These are phyloP conservation scores for Aspergillus nanangensis DNA, from an alignment of 495 filamentous ascomycete species.

Conservation along the genomic window DNA sequence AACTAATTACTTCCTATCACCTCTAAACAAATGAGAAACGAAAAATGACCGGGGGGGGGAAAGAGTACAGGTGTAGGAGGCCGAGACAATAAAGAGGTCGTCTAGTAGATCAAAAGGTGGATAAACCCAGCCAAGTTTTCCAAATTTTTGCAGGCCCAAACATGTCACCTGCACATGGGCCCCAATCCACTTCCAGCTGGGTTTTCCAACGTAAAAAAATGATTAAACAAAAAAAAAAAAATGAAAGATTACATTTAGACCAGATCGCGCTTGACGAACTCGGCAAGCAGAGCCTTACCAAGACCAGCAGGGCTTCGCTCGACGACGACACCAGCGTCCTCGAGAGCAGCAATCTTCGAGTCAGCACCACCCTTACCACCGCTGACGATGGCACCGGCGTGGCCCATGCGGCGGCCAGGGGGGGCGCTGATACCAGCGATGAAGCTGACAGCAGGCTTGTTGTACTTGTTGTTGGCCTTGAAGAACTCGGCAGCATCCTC, in stretches of 20 bases:
- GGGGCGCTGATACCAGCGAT: constrained; percentile 98
- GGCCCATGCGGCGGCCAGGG: constrained; percentile 94
- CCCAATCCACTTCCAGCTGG: not conserved
- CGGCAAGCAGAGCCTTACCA: constrained; percentile 85
- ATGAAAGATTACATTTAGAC: constrained; percentile 54
- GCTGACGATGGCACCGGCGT: constrained; percentile 95
- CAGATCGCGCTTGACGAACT: constrained; percentile 95
- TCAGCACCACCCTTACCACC: constrained; percentile 97
- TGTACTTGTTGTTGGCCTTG: constrained; percentile 79
- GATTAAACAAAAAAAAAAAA: constrained; percentile 1
- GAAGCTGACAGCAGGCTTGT: constrained; percentile 97
- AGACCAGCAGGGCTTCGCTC: constrained; percentile 90
- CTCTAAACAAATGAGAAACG: constrained; percentile 21
- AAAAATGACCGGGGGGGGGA: constrained; percentile 2
- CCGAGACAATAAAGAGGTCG: constrained; percentile 6
- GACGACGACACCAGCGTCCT: constrained; percentile 90
- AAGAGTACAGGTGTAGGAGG: constrained; percentile 17
- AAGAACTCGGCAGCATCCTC: constrained; percentile 97
- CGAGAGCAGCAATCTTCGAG: constrained; percentile 93
- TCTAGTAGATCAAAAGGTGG: constrained; percentile 11
- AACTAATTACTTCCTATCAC: constrained; percentile 24
- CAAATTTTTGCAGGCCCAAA: not conserved
- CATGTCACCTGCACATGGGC: not conserved
- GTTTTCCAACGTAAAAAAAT: not conserved
- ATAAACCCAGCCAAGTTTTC: constrained; percentile 3